Evolutionary conservation across 2,329 filamentous ascomycete species (phyloP), one percentile per base, ranked within the genome.

Genomic region (Decorospora gaudefroyi): DNA sequence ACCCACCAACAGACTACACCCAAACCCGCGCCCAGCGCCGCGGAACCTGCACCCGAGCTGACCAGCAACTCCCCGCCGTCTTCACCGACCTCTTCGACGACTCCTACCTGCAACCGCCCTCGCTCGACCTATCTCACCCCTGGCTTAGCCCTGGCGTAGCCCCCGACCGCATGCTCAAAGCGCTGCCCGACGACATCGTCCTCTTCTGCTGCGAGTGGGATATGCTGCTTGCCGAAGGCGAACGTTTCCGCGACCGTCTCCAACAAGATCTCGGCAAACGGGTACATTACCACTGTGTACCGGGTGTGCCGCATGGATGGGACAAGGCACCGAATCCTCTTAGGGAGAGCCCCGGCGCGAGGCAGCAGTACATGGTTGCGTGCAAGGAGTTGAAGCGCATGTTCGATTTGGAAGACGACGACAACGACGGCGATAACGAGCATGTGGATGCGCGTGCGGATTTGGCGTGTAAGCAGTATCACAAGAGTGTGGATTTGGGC

Each of bases 181-280:
- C 73, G 2, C 64, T 85, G 1, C 82, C 82, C 0, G 71, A 78
- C n/a, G 77, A 84, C 45, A 77, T 85, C 32, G 80, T 83, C 44
- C 67, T 85, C 53, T 82, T 80, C 59, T 78, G 81, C 29, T 85
- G 82, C 62, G 82, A 85, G 61, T 85, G 79, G 78, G 82, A 85
- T 59, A 85, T 85, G 82, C 70, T 85, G 10, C 72, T 84, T n/a
- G 76, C 77, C 10, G 82, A 85, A 61, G 82, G 80, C 4, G 72
- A 85, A 47, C 73, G 75, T 4, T 85, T 90, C 51, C 77, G 81
- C 8, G 75, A 82, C 37, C 74, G 85, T 13, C 65, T 90, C 6
- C 65, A 73, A 33, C 62, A 68, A 1, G 72, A 74, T 1, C 65
- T 82, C 4, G 72, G 72, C 16, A 86, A 84, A 68, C 74, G 74